Evolutionary conservation across 148 eudicot genomes (phyloP).

Genomic region (Spergularia marina): DNA sequence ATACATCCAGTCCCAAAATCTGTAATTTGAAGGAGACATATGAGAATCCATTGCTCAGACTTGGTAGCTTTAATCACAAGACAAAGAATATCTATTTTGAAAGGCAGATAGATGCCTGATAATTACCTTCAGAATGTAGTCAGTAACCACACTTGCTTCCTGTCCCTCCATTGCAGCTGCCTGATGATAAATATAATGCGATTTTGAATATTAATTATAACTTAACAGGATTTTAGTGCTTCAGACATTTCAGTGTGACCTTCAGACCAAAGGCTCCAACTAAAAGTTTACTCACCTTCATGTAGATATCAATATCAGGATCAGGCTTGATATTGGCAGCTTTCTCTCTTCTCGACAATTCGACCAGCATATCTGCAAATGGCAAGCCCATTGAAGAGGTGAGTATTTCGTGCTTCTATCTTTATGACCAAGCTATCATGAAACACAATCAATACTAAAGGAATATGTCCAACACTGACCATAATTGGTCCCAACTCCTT

Average conservation of each 20-base stretch:
- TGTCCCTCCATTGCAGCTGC: constrained; percentile 73
- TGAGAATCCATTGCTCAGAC: constrained; percentile 1
- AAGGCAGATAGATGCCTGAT: neutral
- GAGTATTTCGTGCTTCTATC: neutral
- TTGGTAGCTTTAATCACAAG: neutral
- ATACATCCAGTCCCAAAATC: constrained; percentile 84
- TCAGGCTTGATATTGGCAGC: constrained; percentile 71
- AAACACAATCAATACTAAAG: constrained; percentile 8
- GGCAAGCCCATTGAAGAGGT: constrained; percentile 11
- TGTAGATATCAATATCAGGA: constrained; percentile 56
- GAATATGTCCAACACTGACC: constrained; percentile 28
- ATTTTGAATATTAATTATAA: neutral
- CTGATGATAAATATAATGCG: constrained; percentile 27
- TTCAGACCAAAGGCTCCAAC: neutral
- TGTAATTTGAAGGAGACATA: constrained; percentile 21
- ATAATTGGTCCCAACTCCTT: constrained; percentile 55
- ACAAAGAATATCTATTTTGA: neutral
- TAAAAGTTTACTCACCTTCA: constrained; percentile 44
- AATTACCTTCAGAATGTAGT: constrained; percentile 76
- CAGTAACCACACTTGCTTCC: constrained; percentile 69
- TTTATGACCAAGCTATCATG: neutral
- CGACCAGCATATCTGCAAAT: constrained; percentile 51
- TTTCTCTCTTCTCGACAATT: constrained; percentile 60
- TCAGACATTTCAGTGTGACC: neutral
- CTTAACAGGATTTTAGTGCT: neutral